These are phyloP conservation scores for Poronia punctata DNA, from an alignment of 495 filamentous ascomycete species.

Conservation along the genomic window DNA sequence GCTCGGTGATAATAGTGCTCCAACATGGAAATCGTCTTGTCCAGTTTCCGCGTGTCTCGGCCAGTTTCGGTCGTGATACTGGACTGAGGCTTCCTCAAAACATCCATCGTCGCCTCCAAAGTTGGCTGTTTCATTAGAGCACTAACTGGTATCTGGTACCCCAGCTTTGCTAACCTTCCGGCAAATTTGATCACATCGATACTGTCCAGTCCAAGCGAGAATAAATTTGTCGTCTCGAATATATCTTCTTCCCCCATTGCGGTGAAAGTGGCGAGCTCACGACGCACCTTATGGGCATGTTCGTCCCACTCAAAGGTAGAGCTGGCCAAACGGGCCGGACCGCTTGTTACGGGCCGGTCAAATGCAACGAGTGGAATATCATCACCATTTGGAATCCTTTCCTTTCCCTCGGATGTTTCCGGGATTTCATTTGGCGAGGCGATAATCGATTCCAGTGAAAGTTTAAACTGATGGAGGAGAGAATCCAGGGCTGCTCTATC, in stretches of 20 bases:
- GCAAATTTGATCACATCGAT: conserved; percentile 65
- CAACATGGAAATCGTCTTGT: conserved; percentile 10
- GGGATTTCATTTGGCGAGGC: conserved; percentile 6
- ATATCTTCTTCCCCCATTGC: conserved; percentile 43
- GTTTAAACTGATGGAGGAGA: conserved; percentile 37
- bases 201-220: conserved; percentile 62
- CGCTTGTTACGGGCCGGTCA: too few relatives aligned
- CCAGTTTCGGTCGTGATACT: too few relatives aligned
- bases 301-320: conserved; percentile 47
- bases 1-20: not conserved
- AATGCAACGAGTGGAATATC: too few relatives aligned
- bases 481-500: conserved; percentile 20
- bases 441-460: conserved; percentile 16
- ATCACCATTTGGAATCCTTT: too few relatives aligned
- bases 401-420: not conserved
- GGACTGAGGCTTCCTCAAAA: not conserved
- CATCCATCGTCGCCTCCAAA: conserved; percentile 29
- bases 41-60: too few relatives aligned
- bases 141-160: conserved; percentile 56
- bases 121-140: conserved; percentile 62
- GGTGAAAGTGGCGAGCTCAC: conserved; percentile 55
- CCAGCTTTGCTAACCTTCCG: conserved; percentile 51
- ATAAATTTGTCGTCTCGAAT: conserved; percentile 46
- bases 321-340: too few relatives aligned
- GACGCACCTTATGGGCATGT: conserved; percentile 41